Percentiles rank a stretch among this genome's conserved stretches.
Conservation (phyloP, 179 eudicot species). For the Pouteria campechiana region DNA sequence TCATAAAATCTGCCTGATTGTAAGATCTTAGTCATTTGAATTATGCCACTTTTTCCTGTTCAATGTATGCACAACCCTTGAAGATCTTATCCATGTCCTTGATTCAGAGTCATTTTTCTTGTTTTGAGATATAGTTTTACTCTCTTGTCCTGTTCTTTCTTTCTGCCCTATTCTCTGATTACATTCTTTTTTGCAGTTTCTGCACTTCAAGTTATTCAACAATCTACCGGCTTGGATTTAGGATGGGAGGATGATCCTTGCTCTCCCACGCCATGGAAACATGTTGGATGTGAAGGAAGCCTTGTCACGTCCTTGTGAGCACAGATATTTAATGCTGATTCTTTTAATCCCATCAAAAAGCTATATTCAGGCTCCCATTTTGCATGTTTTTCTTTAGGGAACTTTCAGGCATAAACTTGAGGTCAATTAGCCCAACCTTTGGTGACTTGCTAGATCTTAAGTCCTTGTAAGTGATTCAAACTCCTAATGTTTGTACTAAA, state of each 20-base stretch:
- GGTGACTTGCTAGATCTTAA: slow-evolving; percentile 65
- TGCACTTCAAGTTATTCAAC: slow-evolving; percentile 69
- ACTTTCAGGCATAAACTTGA: slow-evolving; percentile 45
- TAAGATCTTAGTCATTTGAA: background rate
- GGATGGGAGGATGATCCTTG: slow-evolving; percentile 94
- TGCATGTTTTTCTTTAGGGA: slow-evolving; percentile 19
- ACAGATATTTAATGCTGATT: background rate
- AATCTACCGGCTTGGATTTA: slow-evolving; percentile 50
- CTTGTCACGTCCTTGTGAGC: slow-evolving; percentile 60
- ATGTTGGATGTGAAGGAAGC: slow-evolving; percentile 48
- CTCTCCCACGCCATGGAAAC: slow-evolving; percentile 60
- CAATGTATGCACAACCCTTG: too few relatives aligned
- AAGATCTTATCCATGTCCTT: too few relatives aligned
- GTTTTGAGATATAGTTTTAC: too few relatives aligned
- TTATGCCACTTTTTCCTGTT: background rate
- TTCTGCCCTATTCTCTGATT: too few relatives aligned
- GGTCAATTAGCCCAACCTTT: slow-evolving; percentile 65
- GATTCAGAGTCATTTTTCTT: too few relatives aligned
- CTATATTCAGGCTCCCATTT: too few relatives aligned
- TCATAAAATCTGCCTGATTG: too few relatives aligned
- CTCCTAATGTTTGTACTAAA: background rate
- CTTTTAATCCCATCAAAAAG: background rate
- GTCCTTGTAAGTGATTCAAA: slow-evolving; percentile 35
- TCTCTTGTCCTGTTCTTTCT: too few relatives aligned
- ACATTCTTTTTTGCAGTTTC: slow-evolving; percentile 58